Evolutionary conservation across 805 yeast genomes (phyloP).

Genomic region (Sugiyamaella floridensis): DNA sequence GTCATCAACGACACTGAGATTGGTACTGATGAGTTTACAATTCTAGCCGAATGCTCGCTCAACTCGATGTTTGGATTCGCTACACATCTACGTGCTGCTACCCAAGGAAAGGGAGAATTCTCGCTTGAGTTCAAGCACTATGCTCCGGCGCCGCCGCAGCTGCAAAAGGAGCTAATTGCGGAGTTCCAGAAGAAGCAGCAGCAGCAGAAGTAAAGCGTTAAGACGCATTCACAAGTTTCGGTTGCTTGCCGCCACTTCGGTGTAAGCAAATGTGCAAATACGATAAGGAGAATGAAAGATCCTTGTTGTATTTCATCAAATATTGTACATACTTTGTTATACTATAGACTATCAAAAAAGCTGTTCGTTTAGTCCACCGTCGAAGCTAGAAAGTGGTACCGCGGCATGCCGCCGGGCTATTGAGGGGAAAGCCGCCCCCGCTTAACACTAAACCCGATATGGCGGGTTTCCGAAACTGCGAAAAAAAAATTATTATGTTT

Average conservation of each 20-base stretch:
- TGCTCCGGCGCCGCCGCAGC: constrained; percentile 81
- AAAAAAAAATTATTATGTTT: too few relatives aligned
- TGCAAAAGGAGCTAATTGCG: constrained; percentile 84
- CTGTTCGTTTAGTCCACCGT: not conserved
- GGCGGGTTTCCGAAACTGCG: not conserved
- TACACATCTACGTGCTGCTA: constrained; percentile 86
- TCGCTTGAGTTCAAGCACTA: constrained; percentile 90
- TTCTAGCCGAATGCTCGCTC: constrained; percentile 92
- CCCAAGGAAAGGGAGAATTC: constrained; percentile 99
- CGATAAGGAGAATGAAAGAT: too few relatives aligned
- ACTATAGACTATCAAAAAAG: not conserved
- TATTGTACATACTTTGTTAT: constrained; percentile 15
- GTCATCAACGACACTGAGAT: constrained; percentile 90
- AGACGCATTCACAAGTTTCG: not conserved
- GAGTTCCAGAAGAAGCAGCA: constrained; percentile 61
- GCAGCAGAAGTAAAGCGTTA: constrained; percentile 28
- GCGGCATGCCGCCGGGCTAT: not conserved
- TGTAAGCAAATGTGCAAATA: too few relatives aligned
- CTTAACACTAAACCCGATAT: not conserved
- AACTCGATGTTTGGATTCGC: constrained; percentile 96
- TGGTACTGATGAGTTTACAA: constrained; percentile 88
- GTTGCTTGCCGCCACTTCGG: too few relatives aligned
- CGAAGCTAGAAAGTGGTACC: not conserved
- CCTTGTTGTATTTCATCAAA: not conserved
- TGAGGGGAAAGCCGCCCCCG: too few relatives aligned